Conservation (phyloP, 768 basidiomycete genomes). For the Serendipita sp. region DNA sequence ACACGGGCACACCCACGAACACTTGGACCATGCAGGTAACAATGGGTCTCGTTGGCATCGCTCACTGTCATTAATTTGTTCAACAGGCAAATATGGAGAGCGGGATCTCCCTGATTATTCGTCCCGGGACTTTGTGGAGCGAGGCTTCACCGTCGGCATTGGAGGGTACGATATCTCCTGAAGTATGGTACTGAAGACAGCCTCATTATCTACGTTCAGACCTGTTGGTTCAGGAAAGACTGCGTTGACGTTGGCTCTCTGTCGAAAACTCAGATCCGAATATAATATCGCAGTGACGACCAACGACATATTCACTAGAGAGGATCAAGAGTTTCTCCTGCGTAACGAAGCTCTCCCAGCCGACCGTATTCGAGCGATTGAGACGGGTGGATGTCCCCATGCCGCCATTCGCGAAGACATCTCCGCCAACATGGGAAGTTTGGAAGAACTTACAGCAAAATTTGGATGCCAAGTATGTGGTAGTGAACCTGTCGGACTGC, state of each 20-base stretch:
- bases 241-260: conserved; percentile 80
- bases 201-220: conserved; percentile 26
- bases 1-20: conserved; percentile 92
- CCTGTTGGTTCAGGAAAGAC: conserved; percentile 99
- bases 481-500: neutral
- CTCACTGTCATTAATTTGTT: neutral
- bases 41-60: neutral
- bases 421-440: conserved; percentile 87
- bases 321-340: conserved; percentile 96
- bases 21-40: conserved; percentile 74
- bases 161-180: conserved; percentile 54
- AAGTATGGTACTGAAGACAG: neutral
- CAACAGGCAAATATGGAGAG: conserved; percentile 77
- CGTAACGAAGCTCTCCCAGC: conserved; percentile 75
- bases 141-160: conserved; percentile 95
- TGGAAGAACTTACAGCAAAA: conserved; percentile 86
- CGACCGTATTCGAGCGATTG: conserved; percentile 83
- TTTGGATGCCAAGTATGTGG: conserved; percentile 55
- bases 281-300: conserved; percentile 95
- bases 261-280: conserved; percentile 58
- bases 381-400: conserved; percentile 96
- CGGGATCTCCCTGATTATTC: conserved; percentile 85
- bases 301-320: conserved; percentile 98
- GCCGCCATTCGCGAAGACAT: conserved; percentile 98
- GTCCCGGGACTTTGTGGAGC: conserved; percentile 68